Evolutionary conservation across 805 yeast genomes (phyloP), one percentile per base, ranked within the genome.

Genomic region (Komagataella mondaviorum): DNA sequence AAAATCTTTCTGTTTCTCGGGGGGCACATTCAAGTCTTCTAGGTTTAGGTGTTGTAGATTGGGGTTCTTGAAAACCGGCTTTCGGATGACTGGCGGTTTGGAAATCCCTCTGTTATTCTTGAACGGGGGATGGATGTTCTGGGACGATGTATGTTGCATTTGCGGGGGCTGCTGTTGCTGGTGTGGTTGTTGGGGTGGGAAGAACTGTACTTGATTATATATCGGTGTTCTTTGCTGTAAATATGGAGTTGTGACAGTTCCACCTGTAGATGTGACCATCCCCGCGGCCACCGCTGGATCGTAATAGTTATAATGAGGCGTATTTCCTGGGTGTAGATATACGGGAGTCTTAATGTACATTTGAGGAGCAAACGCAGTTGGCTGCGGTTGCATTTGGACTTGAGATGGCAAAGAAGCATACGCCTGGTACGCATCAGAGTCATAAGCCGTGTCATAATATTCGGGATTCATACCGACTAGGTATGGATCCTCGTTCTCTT

Each of bases 1-100:
- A 20, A 10, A 22, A 6, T 20, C 36, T 44, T 44, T 44, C 46
- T 17, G 46, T 16, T 44, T 17, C 22, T 17, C 46, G 46, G 22
- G 4, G 18, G 46, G 18, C 22, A 18, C 7, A n/a, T 23, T 18
- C 49, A 47, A 17, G 36, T 47, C 49, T 44, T 58, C 59, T 43
- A 58, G 48, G 44, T 59, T 58, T 44, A 60, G 50, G 49, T 60
- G 63, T 51, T 59, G 60, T 18, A 60, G 47, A 2, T 59, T 55
- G 7, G 63, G 63, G 46, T 60, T 60, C 55, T 56, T 52, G 36
- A 30, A 30, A 30, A 30, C 39, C n/a, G 39, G 39, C 39, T 30
- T 30, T 30, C 39, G 39, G 14, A 30, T 30, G 12, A 30, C 39
- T 4, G 39, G 39, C 14, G 39, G 39, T 30, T 30, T 30, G 4